Percentiles rank a stretch among this genome's conserved stretches.
Evolutionary conservation across 2,329 filamentous ascomycete genomes (phyloP).

Genomic region (Cryphonectria carpinicola): DNA sequence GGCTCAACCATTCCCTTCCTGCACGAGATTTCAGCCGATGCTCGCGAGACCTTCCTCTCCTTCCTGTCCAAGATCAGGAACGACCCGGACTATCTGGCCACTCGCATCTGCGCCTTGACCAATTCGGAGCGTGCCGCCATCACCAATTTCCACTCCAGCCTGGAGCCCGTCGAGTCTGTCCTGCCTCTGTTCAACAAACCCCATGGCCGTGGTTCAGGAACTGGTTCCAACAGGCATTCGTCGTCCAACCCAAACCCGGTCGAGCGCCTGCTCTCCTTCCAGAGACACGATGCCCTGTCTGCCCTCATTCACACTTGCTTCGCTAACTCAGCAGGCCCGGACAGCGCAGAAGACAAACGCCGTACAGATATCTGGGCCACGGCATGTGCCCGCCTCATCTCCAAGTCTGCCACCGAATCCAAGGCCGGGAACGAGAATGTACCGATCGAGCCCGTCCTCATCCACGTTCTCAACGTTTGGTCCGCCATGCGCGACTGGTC

Average conservation of each 20-base stretch:
- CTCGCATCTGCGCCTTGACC: constrained; percentile 76
- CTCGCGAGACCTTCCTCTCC: constrained; percentile 74
- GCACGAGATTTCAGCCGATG: constrained; percentile 74
- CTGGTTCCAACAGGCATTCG: constrained; percentile 34
- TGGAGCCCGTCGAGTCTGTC: constrained; percentile 83
- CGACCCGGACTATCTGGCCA: constrained; percentile 85
- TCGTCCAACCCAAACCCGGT: constrained; percentile 62
- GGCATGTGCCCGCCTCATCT: constrained; percentile 81
- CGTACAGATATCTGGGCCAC: constrained; percentile 88
- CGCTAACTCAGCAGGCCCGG: constrained; percentile 80
- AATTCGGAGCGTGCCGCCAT: constrained; percentile 77
- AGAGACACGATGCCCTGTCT: constrained; percentile 84
- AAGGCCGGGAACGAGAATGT: constrained; percentile 60
- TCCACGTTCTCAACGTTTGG: constrained; percentile 86
- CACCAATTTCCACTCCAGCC: constrained; percentile 75
- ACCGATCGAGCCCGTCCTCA: constrained; percentile 72
- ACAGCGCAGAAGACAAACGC: constrained; percentile 78
- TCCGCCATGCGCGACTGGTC: constrained; percentile 87
- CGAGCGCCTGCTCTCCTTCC: constrained; percentile 84
- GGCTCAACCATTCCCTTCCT: constrained; percentile 60
- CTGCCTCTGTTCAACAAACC: constrained; percentile 68
- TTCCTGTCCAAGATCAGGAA: constrained; percentile 83
- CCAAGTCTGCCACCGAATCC: constrained; percentile 73
- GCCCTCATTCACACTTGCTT: constrained; percentile 87
- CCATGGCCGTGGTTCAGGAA: constrained; percentile 46